These are phyloP conservation scores for Wickerhamiella nectarea DNA, from an alignment of 805 yeast genomes.

Conservation along the genomic window DNA sequence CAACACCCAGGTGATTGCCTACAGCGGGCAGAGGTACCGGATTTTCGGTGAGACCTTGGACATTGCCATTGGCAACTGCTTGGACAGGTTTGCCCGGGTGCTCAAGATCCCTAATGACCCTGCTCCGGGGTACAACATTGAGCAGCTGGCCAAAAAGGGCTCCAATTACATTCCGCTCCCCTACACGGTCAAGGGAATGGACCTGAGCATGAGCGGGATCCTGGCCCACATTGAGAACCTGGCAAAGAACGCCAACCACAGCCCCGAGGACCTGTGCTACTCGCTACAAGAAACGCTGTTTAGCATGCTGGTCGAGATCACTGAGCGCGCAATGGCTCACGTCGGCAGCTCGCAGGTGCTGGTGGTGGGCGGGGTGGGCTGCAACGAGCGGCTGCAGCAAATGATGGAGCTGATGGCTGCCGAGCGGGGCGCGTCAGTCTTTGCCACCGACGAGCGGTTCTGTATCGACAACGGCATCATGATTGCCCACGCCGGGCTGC, in stretches of 20 bases:
- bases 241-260: constrained; percentile 35
- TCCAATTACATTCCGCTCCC: constrained; percentile 57
- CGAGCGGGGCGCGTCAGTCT: constrained; percentile 79
- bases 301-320: constrained; percentile 94
- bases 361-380: constrained; percentile 98
- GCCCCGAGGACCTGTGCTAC: constrained; percentile 80
- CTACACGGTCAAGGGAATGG: constrained; percentile 98
- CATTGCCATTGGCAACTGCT: constrained; percentile 93
- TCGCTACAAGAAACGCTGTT: constrained; percentile 85
- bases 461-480: constrained; percentile 97
- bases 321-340: constrained; percentile 98
- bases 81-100: constrained; percentile 90
- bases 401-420: constrained; percentile 95
- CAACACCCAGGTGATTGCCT: constrained; percentile 95
- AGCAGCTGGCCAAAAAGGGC: constrained; percentile 69
- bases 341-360: constrained; percentile 79
- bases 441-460: constrained; percentile 91
- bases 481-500: constrained; percentile 96
- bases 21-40: constrained; percentile 81
- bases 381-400: constrained; percentile 76
- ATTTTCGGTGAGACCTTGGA: constrained; percentile 99
- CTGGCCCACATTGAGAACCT: constrained; percentile 69
- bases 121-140: constrained; percentile 95
- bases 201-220: constrained; percentile 90
- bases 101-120: constrained; percentile 82